phyloP scores from a whole-genome alignment of 1,284 basidiomycete species.

The Lignosus rhinocerotis region DNA sequence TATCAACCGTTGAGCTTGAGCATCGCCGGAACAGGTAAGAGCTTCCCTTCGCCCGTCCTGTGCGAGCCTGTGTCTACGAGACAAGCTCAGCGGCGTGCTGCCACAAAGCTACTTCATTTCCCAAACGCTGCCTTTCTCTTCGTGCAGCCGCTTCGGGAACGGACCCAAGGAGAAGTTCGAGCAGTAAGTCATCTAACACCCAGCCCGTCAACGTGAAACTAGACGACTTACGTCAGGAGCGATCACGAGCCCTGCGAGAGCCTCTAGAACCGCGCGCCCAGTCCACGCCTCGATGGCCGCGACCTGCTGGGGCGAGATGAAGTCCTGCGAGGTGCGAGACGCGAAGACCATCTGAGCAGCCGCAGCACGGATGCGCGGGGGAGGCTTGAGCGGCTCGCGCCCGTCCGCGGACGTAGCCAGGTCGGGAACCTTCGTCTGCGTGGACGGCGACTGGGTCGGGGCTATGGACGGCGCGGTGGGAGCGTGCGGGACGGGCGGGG shows the following conservation, averaged over 20 bases:
- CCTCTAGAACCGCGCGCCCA: constrained; percentile 52
- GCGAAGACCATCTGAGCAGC: constrained; percentile 86
- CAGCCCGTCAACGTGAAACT: background rate
- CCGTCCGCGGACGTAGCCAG: constrained; percentile 26
- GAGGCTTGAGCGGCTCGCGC: constrained; percentile 29
- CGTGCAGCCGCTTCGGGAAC: constrained; percentile 36
- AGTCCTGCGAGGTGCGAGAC: constrained; percentile 71
- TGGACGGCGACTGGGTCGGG: constrained; percentile 21
- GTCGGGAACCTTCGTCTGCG: constrained; percentile 35
- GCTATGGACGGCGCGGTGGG: constrained; percentile 42
- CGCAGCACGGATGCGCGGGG: constrained; percentile 64
- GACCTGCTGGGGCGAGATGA: constrained; percentile 75
- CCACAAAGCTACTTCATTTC: constrained; percentile 21
- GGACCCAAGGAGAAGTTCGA: background rate
- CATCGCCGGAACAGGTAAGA: background rate
- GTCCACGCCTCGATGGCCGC: constrained; percentile 66
- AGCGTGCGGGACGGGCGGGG: constrained; percentile 45
- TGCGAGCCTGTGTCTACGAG: background rate
- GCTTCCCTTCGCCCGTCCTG: background rate
- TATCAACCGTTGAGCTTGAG: background rate
- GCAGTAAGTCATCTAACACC: background rate
- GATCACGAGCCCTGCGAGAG: constrained; percentile 41
- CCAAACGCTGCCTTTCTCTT: constrained; percentile 42
- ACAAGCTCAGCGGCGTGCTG: background rate
- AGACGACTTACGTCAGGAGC: constrained; percentile 44